phyloP scores from a whole-genome alignment of 2,329 filamentous ascomycete species.

The Colletotrichum tamarilloi region DNA sequence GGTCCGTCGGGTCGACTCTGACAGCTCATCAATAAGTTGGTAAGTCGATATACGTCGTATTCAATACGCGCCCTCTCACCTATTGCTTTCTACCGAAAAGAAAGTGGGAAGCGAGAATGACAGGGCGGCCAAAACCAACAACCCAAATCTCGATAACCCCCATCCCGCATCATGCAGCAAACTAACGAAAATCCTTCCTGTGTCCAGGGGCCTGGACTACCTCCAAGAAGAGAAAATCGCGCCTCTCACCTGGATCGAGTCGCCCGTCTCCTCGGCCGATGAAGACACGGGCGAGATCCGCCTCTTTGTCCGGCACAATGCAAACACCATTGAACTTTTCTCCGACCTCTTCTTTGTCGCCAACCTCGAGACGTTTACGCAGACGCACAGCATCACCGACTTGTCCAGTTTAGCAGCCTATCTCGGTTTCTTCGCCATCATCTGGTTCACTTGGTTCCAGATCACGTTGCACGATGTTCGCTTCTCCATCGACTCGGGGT shows the following conservation, averaged over 20 bases:
- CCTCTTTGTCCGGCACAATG: constrained; percentile 47
- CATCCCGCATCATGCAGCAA: background rate
- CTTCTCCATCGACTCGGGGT: constrained; percentile 65
- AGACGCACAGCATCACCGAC: constrained; percentile 65
- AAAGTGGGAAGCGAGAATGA: too few relatives aligned
- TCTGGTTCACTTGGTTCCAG: constrained; percentile 72
- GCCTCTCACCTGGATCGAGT: constrained; percentile 33
- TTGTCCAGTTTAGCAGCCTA: constrained; percentile 50
- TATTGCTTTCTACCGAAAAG: background rate
- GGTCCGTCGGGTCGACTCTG: constrained; percentile 25
- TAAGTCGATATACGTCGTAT: background rate
- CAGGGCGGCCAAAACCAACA: background rate
- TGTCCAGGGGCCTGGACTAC: constrained; percentile 28
- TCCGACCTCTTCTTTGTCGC: constrained; percentile 72
- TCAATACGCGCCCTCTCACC: background rate
- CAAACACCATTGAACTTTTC: constrained; percentile 67
- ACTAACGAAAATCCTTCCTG: background rate
- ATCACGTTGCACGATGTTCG: constrained; percentile 68
- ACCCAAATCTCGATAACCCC: background rate
- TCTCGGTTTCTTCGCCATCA: constrained; percentile 64
- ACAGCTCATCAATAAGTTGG: constrained; percentile 18
- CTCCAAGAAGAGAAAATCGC: constrained; percentile 32
- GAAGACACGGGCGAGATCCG: constrained; percentile 20
- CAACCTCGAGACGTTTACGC: constrained; percentile 68
- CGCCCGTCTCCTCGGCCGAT: constrained; percentile 17